These are phyloP conservation scores for Cyanidioschyzon merolae DNA, from an alignment of 23 red algal species.

Conservation along the genomic window DNA sequence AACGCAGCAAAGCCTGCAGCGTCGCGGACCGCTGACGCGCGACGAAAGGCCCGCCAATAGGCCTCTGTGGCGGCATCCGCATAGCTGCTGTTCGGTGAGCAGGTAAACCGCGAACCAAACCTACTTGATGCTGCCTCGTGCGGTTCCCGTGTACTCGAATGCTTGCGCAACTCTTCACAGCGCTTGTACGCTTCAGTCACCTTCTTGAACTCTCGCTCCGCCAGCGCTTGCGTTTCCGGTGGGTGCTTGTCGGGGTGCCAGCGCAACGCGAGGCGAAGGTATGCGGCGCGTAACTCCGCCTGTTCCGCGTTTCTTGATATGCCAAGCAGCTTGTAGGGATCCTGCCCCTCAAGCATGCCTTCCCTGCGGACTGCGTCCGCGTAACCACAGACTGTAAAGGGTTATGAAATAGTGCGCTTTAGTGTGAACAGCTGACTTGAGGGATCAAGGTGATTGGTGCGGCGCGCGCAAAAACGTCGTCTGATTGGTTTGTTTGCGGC, in stretches of 20 bases:
- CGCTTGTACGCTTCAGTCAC: conserved; percentile 5
- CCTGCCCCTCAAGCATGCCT: background rate
- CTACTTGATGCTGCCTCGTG: background rate
- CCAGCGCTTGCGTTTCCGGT: background rate
- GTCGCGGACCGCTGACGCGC: background rate
- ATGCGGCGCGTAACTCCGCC: background rate
- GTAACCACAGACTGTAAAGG: too few relatives aligned
- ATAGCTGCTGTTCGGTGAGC: background rate
- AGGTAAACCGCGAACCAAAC: background rate
- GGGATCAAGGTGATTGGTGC: too few relatives aligned
- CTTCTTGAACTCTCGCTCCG: background rate
- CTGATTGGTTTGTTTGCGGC: too few relatives aligned
- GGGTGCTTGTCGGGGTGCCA: conserved; percentile 11
- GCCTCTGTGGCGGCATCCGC: background rate
- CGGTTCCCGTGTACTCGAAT: background rate
- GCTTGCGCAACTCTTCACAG: background rate
- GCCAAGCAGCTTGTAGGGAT: background rate
- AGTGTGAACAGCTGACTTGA: too few relatives aligned
- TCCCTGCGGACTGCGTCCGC: too few relatives aligned
- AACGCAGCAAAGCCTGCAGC: background rate
- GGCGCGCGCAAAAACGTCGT: too few relatives aligned
- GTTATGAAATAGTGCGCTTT: too few relatives aligned
- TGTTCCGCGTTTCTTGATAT: background rate
- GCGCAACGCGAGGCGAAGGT: background rate
- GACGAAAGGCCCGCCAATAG: background rate